Evolutionary conservation across 805 yeast genomes (phyloP).

Genomic region (Yarrowia sp.): DNA sequence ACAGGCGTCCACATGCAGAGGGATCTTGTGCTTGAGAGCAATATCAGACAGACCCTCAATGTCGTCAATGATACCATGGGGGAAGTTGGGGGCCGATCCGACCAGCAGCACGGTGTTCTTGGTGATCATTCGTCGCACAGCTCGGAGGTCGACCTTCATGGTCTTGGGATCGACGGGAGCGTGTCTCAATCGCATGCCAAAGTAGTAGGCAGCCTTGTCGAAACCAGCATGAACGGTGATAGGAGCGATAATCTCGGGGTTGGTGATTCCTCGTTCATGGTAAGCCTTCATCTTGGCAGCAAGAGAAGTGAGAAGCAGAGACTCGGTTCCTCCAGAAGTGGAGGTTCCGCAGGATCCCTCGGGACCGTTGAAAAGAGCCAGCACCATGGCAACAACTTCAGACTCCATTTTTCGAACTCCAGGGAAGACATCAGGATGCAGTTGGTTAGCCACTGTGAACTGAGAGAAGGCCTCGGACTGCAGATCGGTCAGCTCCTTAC

Average conservation of each 20-base stretch:
- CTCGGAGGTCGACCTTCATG: constrained; percentile 61
- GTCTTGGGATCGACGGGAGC: constrained; percentile 71
- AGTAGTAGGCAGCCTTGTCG: constrained; percentile 88
- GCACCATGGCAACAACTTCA: constrained; percentile 89
- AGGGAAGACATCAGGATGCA: constrained; percentile 96
- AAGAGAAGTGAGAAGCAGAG: constrained; percentile 77
- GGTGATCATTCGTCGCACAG: constrained; percentile 66
- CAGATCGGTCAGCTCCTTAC: constrained; percentile 65
- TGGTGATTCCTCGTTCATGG: constrained; percentile 51
- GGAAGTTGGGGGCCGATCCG: constrained; percentile 97
- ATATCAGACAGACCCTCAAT: constrained; percentile 66
- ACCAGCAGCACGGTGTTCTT: constrained; percentile 76
- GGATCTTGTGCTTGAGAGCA: constrained; percentile 67
- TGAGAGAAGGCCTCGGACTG: constrained; percentile 75
- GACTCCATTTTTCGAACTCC: constrained; percentile 96
- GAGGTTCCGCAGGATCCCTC: constrained; percentile 72
- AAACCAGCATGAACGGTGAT: constrained; percentile 91
- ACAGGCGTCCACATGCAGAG: constrained; percentile 94
- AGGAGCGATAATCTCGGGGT: constrained; percentile 89
- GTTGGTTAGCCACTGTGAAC: constrained; percentile 86
- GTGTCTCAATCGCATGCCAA: constrained; percentile 78
- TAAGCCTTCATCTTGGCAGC: constrained; percentile 79
- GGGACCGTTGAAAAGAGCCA: constrained; percentile 80
- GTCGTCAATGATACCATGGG: constrained; percentile 94
- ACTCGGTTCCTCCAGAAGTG: constrained; percentile 95